A percentile compares a stretch with the other conserved stretches of the same genome.
Evolutionary conservation across 345 rosid species (phyloP).

Genomic region (Odontarrhena argentea): DNA sequence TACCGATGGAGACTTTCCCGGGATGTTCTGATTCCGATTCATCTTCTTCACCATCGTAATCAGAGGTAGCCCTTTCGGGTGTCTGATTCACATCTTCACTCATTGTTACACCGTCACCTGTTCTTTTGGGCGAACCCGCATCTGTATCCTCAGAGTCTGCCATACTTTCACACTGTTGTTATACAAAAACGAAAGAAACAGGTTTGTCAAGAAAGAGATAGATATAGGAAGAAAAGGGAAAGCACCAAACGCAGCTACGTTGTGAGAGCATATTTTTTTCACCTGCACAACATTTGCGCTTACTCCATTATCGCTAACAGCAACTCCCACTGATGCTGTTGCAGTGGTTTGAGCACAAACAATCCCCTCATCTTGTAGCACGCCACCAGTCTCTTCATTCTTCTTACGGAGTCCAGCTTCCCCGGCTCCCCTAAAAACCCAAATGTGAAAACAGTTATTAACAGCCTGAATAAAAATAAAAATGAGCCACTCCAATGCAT

Average conservation of each 20-base stretch:
- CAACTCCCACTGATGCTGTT: constrained; percentile 46
- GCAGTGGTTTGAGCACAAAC: constrained; percentile 46
- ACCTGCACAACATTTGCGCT: constrained; percentile 57
- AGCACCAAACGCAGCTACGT: constrained; percentile 10
- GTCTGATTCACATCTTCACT: constrained; percentile 87
- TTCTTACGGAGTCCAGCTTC: constrained; percentile 28
- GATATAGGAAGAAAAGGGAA: background rate
- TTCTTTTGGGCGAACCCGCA: constrained; percentile 45
- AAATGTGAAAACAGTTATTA: constrained; percentile 17
- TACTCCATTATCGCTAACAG: constrained; percentile 61
- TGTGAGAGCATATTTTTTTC: constrained; percentile 25
- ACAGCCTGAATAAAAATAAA: constrained; percentile 8
- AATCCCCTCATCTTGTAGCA: constrained; percentile 44
- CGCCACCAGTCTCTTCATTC: constrained; percentile 42
- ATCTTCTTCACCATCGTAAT: constrained; percentile 53
- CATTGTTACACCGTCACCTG: constrained; percentile 45
- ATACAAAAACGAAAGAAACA: constrained; percentile 15
- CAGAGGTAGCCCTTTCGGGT: constrained; percentile 47
- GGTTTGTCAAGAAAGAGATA: constrained; percentile 6
- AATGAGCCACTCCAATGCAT: constrained; percentile 7
- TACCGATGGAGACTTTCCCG: constrained; percentile 77
- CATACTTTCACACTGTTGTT: constrained; percentile 50
- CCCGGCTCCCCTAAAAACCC: constrained; percentile 32
- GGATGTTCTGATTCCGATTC: constrained; percentile 69
- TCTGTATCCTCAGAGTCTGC: constrained; percentile 48